These are phyloP conservation scores for Austroboletus eburneus DNA, from an alignment of 768 basidiomycete species.

Conservation along the genomic window DNA sequence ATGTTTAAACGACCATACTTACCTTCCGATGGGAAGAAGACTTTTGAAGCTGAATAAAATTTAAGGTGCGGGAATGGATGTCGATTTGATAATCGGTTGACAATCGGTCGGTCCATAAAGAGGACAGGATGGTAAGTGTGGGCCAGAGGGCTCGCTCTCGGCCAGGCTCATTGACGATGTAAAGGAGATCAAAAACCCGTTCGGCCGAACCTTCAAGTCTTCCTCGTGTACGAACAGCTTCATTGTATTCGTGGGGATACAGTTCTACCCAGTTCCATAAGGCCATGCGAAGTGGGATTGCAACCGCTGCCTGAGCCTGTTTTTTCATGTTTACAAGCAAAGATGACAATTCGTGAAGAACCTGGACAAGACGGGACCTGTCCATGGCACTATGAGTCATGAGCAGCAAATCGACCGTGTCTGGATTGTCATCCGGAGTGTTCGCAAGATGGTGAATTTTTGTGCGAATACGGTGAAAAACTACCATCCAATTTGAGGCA, in stretches of 20 bases:
- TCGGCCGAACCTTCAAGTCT: constrained; percentile 79
- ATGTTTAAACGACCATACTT: not conserved
- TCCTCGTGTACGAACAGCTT: constrained; percentile 58
- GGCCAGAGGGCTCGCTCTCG: constrained; percentile 71
- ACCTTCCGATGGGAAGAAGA: constrained; percentile 31
- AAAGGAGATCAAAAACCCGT: constrained; percentile 79
- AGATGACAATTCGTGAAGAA: constrained; percentile 78
- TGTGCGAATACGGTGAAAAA: constrained; percentile 62
- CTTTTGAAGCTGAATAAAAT: constrained; percentile 29
- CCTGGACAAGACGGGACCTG: constrained; percentile 57
- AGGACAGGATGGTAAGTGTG: constrained; percentile 67
- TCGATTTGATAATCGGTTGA: constrained; percentile 49
- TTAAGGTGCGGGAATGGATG: constrained; percentile 29
- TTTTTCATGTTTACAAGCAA: constrained; percentile 78
- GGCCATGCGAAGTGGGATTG: constrained; percentile 67
- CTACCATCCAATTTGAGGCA: constrained; percentile 80
- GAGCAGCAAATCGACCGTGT: constrained; percentile 71
- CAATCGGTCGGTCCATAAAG: constrained; percentile 72
- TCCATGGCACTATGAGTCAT: constrained; percentile 78
- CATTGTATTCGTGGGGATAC: constrained; percentile 75
- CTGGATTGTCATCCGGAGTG: constrained; percentile 49
- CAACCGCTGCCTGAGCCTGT: constrained; percentile 68
- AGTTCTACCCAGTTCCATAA: constrained; percentile 90
- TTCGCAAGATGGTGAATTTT: constrained; percentile 66
- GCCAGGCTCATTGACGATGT: constrained; percentile 41